Evolutionary conservation across 495 filamentous ascomycete species (phyloP).

Genomic region (Tricharina praecox): DNA sequence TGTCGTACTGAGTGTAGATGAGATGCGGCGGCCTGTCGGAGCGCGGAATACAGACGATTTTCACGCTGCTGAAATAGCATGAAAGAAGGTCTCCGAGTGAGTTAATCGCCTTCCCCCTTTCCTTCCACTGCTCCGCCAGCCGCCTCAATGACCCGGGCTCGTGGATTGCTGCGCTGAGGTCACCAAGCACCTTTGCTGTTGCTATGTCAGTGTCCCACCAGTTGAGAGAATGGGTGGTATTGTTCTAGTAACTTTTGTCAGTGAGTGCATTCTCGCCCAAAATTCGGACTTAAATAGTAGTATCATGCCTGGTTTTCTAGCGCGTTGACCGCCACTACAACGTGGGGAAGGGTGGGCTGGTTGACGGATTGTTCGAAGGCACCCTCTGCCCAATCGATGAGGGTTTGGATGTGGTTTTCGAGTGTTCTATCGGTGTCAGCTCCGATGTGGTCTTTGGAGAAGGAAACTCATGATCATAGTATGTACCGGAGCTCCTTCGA

Average conservation of each 20-base stretch:
- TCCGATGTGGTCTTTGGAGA: not conserved
- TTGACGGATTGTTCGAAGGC: constrained; percentile 26
- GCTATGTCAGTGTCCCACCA: constrained; percentile 24
- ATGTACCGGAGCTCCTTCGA: constrained; percentile 26
- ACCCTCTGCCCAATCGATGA: constrained; percentile 26
- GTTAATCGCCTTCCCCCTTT: constrained; percentile 8
- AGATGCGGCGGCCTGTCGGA: constrained; percentile 9
- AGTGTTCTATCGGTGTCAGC: constrained; percentile 10
- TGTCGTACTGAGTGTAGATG: constrained; percentile 17
- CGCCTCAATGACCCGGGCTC: not conserved
- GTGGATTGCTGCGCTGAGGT: not conserved
- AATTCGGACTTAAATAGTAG: too few species aligned
- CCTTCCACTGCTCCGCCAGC: constrained; percentile 3
- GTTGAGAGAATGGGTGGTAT: too few species aligned
- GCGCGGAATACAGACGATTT: constrained; percentile 21
- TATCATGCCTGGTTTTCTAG: too few species aligned
- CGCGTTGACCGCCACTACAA: constrained; percentile 28
- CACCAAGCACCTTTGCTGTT: constrained; percentile 13
- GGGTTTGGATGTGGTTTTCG: constrained; percentile 21
- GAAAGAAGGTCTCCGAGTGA: constrained; percentile 17
- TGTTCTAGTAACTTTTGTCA: too few species aligned
- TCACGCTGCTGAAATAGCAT: constrained; percentile 23
- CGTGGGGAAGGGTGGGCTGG: constrained; percentile 28
- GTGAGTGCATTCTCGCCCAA: too few species aligned
- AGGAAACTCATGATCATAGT: too few species aligned